Base-by-base conservation (phyloP, 768 basidiomycete genomes). In the Tricholoma flavovirens region DNA sequence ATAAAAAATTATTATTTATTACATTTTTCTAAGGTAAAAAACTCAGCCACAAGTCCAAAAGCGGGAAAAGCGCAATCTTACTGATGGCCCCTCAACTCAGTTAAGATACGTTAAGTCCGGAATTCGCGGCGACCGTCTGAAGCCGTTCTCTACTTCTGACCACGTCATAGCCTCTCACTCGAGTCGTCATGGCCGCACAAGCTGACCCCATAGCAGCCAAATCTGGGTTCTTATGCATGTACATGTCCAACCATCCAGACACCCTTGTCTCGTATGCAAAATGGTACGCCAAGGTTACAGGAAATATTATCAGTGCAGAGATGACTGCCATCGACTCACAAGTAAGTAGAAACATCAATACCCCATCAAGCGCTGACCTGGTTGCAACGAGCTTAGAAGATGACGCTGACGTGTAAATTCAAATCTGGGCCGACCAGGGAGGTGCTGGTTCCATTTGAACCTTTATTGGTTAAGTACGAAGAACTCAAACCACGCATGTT, bases 231-330 rank as follows among this genome's bases (percentile, higher is more conserved):
- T 76, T 93, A 42, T 81, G 82, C 67, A 87, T 83, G 81, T 93
- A 93, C 74, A 93, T 92, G 90, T 85, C 81, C 29, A 83, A 75
- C 59, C 91, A 92, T 63, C 87, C 87, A 0, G 90, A 92, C 65
- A 92, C 90, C 1, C 75, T 93, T 60, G 88, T 93, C 33, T 88
- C 88, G 3, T 93, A 91, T 61, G 88, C 87, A 40, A 88, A 85
- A 60, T 81, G 86, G 77, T 89, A 78, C 62, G 88, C 86, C 8
- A 83, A 86, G 59, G 77, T 90, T 10, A 62, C 73, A 19, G 76
- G 78, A 26, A 73, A 73, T 36, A 78, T 90, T 15, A 68, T 69
- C 2, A 77, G 78, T n/a, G 89, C 88, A 7, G 76, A 83, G 66
- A 88, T 91, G 89, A 77, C 77, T 8, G 73, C 75, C 2, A 90